Base-by-base conservation (phyloP, 2,329 filamentous ascomycete species). In the Colletotrichum sp. region DNA sequence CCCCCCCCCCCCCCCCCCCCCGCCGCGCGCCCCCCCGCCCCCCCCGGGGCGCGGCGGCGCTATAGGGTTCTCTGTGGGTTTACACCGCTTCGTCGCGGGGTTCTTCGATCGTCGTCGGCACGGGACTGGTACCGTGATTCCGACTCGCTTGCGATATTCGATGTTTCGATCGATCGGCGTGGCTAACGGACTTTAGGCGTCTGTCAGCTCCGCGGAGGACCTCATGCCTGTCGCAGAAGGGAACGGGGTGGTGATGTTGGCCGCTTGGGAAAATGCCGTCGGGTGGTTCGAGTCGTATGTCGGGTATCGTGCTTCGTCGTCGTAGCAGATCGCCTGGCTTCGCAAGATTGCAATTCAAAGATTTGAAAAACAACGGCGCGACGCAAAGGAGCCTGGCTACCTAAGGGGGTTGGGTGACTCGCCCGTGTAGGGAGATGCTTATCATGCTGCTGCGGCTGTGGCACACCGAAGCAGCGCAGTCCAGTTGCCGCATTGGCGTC, bases 401-500 rank as follows among this genome's bases (percentile, higher is more conserved):
- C 65, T 55, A 66, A 66, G 70, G 66, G 71, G 71, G 74, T 67
- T 71, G 74, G 59, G 52, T 36, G 48, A 73, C 48, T 73, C 71
- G 65, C 26, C 56, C 52, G 18, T 48, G 59, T 32, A 66, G 34
- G 61, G 59, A 62, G 65, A 76, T 59, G 75, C 75, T 76, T 77
- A 77, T 77, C 73, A 73, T 72, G 73, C 71, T 68, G 58, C 56
- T 52, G 43, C 43, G 43, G 43, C 43, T 52, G 43, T 52, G 43
- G 43, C 43, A 52, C 59, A 64, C 48, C 62, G 61, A 63, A 28
- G 61, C 61, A 38, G 63, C 56, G 52, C 34, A 52, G 68, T 28
- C 65, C 32, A 55, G 32, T 62, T 43, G 48, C 69, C 32, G 69
- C 75, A 69, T 77, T 77, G 73, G 73, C 73, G 65, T 76, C 61